phyloP scores from a whole-genome alignment of 2,329 filamentous ascomycete species.

The Byssoonygena ceratinophila region DNA sequence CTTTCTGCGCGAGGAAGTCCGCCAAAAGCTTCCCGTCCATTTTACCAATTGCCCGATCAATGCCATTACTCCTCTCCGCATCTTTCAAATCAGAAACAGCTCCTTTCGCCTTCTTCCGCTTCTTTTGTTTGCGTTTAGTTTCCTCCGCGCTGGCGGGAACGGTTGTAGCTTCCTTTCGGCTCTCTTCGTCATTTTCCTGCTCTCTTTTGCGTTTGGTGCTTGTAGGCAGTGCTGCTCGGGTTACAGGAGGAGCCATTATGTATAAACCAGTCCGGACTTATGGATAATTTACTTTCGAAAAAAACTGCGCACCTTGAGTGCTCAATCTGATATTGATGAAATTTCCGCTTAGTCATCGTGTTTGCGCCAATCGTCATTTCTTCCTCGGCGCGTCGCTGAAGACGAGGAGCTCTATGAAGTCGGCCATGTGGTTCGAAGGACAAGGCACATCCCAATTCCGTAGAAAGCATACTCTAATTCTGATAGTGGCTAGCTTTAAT shows the following conservation, averaged over 20 bases:
- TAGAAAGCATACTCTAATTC: no score
- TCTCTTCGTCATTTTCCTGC: slow-evolving; percentile 24
- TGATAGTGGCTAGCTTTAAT: no score
- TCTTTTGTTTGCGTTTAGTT: slow-evolving; percentile 19
- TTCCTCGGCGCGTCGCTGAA: no score
- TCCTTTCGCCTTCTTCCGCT: slow-evolving; percentile 19
- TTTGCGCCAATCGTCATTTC: not conserved
- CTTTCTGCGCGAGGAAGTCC: slow-evolving; percentile 73
- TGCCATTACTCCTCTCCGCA: slow-evolving; percentile 54
- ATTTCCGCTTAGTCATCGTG: slow-evolving; percentile 7
- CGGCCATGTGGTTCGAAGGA: no score
- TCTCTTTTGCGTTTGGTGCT: slow-evolving; percentile 10
- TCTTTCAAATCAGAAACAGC: slow-evolving; percentile 23
- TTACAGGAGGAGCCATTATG: not conserved
- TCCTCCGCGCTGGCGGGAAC: slow-evolving; percentile 2
- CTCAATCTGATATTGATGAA: not conserved
- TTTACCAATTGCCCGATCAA: slow-evolving; percentile 69
- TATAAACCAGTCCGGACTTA: not conserved
- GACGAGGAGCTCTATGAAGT: no score
- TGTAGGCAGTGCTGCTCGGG: not conserved
- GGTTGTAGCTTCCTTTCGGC: slow-evolving; percentile 21
- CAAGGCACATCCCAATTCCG: no score
- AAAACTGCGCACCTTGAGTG: not conserved
- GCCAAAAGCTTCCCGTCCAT: slow-evolving; percentile 78
- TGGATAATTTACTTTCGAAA: not conserved